Base-by-base conservation (phyloP, 495 filamentous ascomycete species). In the Jackrogersella minutella region DNA sequence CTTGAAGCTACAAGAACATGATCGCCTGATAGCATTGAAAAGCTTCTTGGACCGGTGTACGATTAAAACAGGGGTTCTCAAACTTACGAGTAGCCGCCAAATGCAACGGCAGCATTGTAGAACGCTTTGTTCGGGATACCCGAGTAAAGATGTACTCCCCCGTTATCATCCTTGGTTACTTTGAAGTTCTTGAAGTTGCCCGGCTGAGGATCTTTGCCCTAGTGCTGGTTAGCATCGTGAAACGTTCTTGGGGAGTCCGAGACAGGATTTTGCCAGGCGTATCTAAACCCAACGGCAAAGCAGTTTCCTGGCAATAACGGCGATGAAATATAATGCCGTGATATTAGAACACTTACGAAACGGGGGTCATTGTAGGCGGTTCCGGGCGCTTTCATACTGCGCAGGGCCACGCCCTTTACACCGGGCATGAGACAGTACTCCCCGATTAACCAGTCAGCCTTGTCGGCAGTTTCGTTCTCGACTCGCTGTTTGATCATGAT, bases 121-220 rank as follows among this genome's bases (percentile, higher is more conserved):
- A 85, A 85, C 9, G 82, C 83, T 43, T 76, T 73, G 73, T 85
- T 84, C 10, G 81, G 83, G 62, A 85, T 83, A 8, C 82, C 83
- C 30, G 82, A 85, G 71, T 79, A 82, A 33, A 80, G 65, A 68
- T 85, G 83, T 9, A 85, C 83, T 26, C 82, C 82, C 7, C 81
- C 78, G 49, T 80, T 76, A 68, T 84, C 81, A 0, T 80, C 69
- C 16, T 24, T 13, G 3, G 68, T 77, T 30, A 30, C 26, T 50
- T 71, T 63, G 69, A 74, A 80, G 22, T 78, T 66, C 39, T 71
- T 75, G 74, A 80, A 77, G 54, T 75, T 66, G 58, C 55, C 76
- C 2, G 78, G 77, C 60, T 84, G 78, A 10, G 73, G 78, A 64
- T 84, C 81, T 62, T 80, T 80, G 53, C 81, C 76, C 75, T 77